Base-by-base conservation (phyloP, 148 eudicot genomes). In the Silene conica region DNA sequence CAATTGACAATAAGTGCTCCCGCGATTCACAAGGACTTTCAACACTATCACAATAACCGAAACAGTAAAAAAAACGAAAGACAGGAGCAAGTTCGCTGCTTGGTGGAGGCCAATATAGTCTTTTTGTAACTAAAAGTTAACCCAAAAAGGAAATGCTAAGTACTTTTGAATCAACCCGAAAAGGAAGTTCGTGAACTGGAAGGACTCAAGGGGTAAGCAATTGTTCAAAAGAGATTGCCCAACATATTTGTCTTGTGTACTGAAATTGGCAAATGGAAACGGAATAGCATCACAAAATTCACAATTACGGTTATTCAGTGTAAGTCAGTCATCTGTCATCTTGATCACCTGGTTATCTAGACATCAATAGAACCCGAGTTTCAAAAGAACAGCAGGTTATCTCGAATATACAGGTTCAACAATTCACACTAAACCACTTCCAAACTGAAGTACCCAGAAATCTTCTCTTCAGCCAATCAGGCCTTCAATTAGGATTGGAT, bases 231-330 rank as follows among this genome's bases (percentile, higher is more conserved):
- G 28, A 20, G 12, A 71, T 55, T 77, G 48, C 62, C 62, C 11
- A 14, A 22, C 23, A 13, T 14, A 34, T 54, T 67, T 52, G 10
- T 25, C 15, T 22, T 15, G 59, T 11, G 23, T 66, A 28, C 57
- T 67, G 34, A 56, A 56, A 34, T 25, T 68, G 67, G 68, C 48
- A 59, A 52, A 68, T 68, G 43, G 56, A n/a, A 50, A 11, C n/a
- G 54, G 54, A 48, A 48, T 14, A 48, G 54, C 54, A 48, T 48
- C 54, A 48, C 14, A 48, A 48, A 48, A 10, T 21, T 15, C 1
- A 74, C 28, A 26, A 6, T 18, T 26, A 25, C 50, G 21, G 12
- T 54, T 55, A 20, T 67, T 67, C 52, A 41, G 5, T 22, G 52
- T 3, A 15, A 1, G 19, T 20, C 6, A 48, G 54, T 10, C 52